These are phyloP conservation scores for Cydonia oblonga DNA, from an alignment of 331 rosid genomes.

Conservation along the genomic window DNA sequence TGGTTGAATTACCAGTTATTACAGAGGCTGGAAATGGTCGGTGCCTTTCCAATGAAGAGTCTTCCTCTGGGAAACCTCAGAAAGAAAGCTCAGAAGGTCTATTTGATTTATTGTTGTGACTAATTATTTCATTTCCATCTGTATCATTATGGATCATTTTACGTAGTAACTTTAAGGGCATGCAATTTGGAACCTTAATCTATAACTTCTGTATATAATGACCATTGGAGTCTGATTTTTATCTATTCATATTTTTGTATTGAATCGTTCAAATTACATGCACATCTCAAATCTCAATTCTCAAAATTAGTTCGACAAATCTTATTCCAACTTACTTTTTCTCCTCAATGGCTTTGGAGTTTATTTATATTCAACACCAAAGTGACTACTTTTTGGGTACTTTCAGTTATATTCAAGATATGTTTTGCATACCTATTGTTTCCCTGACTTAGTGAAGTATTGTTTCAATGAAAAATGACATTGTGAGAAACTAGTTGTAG, in stretches of 20 bases:
- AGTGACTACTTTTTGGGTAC: not conserved
- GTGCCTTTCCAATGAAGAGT: slow-evolving; percentile 48
- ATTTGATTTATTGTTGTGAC: slow-evolving; percentile 12
- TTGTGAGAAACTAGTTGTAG: not conserved
- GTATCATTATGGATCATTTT: not conserved
- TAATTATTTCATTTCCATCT: not conserved
- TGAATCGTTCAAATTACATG: not conserved
- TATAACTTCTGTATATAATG: not conserved
- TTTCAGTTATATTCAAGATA: not conserved
- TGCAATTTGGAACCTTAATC: not conserved
- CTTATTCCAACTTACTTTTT: not conserved
- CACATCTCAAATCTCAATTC: not conserved
- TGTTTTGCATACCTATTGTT: not conserved
- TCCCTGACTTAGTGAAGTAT: not conserved
- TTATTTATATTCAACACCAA: not conserved
- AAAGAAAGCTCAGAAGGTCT: slow-evolving; percentile 69
- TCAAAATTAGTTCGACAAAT: not conserved
- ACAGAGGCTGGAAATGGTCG: slow-evolving; percentile 46
- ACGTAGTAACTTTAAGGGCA: not conserved
- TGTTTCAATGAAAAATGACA: not conserved
- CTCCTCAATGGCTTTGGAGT: slow-evolving; percentile 1
- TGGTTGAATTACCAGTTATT: slow-evolving; percentile 50
- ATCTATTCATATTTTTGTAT: not conserved
- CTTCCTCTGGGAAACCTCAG: slow-evolving; percentile 52
- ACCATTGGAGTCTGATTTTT: not conserved